Evolutionary conservation across 306 rosid species (phyloP).

Genomic region (Prunus fruticosa): DNA sequence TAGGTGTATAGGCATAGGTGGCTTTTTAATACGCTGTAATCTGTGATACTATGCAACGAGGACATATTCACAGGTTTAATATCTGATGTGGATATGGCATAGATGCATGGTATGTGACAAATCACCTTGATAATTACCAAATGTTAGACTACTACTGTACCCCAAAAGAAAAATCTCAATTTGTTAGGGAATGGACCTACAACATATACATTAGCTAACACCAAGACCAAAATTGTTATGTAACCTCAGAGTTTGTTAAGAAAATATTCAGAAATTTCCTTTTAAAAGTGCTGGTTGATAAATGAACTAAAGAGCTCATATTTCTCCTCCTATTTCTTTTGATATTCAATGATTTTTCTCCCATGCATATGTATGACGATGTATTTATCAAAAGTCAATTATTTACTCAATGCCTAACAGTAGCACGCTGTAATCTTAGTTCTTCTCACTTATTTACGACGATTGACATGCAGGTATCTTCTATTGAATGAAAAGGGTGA

Average conservation of each 20-base stretch:
- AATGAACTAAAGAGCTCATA: background rate
- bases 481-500: constrained; percentile 83
- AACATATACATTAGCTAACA: no score
- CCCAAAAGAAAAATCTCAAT: no score
- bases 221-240: background rate
- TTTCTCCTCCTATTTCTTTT: background rate
- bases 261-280: background rate
- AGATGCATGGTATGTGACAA: no score
- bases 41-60: background rate
- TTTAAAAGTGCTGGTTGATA: background rate
- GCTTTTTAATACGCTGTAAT: background rate
- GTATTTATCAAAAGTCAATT: background rate
- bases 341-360: background rate
- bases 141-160: no score
- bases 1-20: background rate
- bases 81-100: no score
- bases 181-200: no score
- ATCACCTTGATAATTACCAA: no score
- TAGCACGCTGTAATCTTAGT: background rate
- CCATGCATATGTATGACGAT: background rate
- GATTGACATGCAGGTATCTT: constrained; percentile 59
- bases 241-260: background rate
- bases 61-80: background rate
- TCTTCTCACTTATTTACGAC: constrained; percentile 18
- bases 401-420: background rate